Conservation (phyloP, 139 green algal genomes). For the Trebouxia sp. region DNA sequence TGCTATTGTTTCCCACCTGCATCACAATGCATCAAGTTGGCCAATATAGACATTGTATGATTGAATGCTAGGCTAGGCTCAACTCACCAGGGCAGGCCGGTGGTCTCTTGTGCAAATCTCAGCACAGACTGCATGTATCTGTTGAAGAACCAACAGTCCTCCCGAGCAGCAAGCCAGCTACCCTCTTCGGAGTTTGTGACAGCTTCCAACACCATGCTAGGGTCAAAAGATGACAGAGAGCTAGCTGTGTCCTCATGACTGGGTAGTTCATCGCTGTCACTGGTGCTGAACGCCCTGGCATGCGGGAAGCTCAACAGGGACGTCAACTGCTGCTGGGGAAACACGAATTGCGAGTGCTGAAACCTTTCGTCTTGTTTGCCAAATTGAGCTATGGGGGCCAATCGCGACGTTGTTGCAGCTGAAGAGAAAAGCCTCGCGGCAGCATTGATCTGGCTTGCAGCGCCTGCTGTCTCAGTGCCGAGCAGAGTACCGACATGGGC, state of each 20-base stretch:
- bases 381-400: not conserved
- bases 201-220: not conserved
- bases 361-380: too few relatives aligned
- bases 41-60: too few relatives aligned
- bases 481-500: too few relatives aligned
- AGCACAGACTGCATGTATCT: conserved; percentile 62
- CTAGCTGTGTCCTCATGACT: not conserved
- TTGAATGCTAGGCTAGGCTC: not conserved
- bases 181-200: conserved; percentile 39
- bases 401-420: not conserved
- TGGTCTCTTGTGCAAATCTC: conserved; percentile 43
- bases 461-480: not conserved
- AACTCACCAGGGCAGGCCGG: conserved; percentile 65
- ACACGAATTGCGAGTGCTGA: not conserved
- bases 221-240: not conserved
- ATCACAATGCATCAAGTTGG: not conserved
- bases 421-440: conserved; percentile 1
- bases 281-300: not conserved
- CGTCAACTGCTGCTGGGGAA: conserved; percentile 9
- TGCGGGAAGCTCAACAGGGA: not conserved
- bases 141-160: conserved; percentile 55
- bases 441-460: not conserved
- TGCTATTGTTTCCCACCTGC: conserved; percentile 63
- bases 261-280: not conserved
- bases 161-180: conserved; percentile 46